Evolutionary conservation across 2,329 filamentous ascomycete species (phyloP), one percentile per base, ranked within the genome.

Genomic region (Zymoseptoria pseudotritici): DNA sequence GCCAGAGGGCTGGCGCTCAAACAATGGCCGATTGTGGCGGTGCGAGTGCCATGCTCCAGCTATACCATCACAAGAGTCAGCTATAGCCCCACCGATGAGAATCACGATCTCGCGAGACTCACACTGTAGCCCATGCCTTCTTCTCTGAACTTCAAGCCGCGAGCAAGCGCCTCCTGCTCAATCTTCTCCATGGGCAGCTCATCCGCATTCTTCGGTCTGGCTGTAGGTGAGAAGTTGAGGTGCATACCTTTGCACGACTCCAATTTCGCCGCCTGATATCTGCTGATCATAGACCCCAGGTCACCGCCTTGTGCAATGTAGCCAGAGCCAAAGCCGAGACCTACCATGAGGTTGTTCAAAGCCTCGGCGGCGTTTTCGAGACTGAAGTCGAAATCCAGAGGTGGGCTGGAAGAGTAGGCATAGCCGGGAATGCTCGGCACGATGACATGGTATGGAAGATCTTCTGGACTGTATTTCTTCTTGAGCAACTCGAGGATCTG

Each of bases 251-350:
- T 65, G 53, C 52, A 53, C 4, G 63, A 42, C 5, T 59, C 57
- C 13, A 51, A 56, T n/a, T 57, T 61, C 1, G 60, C 59, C 3
- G 64, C 66, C 55, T 83, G 70, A 0, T 73, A 59, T 4, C 78
- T 69, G 0, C 75, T 70, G 17, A 83, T 58, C 19, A 72, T 64
- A 21, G 74, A 75, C 3, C 81, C 79, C 0, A 85, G 71, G 61
- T 85, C 83, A 2, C 83, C 83, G 2, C 83, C 83, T 66, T 84
- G 81, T 0, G 75, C 77, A 3, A 82, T 66, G 63, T 84, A 85
- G 4, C 78, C 78, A 0, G 62, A 59, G 85, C 82, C 4, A 84
- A 84, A 81, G 0, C 82, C 82, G 4, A 85, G 74, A 0, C 72
- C 73, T 0, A 78, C 59, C 74, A 84, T 80, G 2, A 84, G 65